A percentile compares a stretch with the other conserved stretches of the same genome.
phyloP scores from a whole-genome alignment of 345 rosid genomes.

The Aethionema arabicum region DNA sequence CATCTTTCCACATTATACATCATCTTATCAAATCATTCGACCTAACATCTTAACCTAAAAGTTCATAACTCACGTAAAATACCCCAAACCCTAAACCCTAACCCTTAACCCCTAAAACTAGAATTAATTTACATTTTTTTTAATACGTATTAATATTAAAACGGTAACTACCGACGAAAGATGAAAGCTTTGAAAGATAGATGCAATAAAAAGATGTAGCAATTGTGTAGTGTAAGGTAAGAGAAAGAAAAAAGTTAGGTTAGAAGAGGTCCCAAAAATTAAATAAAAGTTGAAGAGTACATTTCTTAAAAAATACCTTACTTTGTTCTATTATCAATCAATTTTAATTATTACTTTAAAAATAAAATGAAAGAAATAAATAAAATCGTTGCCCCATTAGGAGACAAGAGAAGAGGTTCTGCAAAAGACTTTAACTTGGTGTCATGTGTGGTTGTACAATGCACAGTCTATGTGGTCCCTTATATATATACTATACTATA shows the following conservation, averaged over 20 bases:
- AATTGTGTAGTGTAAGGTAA: too few species aligned
- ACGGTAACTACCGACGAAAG: too few species aligned
- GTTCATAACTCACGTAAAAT: neutral
- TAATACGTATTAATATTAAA: too few species aligned
- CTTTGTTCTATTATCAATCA: conserved; percentile 32
- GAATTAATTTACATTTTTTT: too few species aligned
- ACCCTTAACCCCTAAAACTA: too few species aligned
- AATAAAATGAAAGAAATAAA: neutral
- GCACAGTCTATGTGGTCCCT: conserved; percentile 35
- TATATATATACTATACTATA: neutral
- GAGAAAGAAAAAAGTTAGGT: conserved; percentile 28
- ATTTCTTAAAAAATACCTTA: conserved; percentile 40
- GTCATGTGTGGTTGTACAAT: conserved; percentile 42
- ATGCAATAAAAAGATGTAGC: neutral
- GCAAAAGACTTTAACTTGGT: conserved; percentile 39
- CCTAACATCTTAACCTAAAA: conserved; percentile 9
- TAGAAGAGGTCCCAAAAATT: conserved; percentile 27
- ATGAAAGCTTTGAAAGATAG: conserved; percentile 14
- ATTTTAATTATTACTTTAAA: neutral
- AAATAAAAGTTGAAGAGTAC: conserved; percentile 36
- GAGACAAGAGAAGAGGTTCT: conserved; percentile 43
- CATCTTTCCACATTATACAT: conserved; percentile 7
- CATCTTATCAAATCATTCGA: conserved; percentile 16
- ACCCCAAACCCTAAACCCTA: too few species aligned
- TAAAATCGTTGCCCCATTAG: conserved; percentile 39